A percentile compares a stretch with the other conserved stretches of the same genome.
Evolutionary conservation across 352 stramenopile species (phyloP).

Genomic region (Pythium rhizo-oryzae): DNA sequence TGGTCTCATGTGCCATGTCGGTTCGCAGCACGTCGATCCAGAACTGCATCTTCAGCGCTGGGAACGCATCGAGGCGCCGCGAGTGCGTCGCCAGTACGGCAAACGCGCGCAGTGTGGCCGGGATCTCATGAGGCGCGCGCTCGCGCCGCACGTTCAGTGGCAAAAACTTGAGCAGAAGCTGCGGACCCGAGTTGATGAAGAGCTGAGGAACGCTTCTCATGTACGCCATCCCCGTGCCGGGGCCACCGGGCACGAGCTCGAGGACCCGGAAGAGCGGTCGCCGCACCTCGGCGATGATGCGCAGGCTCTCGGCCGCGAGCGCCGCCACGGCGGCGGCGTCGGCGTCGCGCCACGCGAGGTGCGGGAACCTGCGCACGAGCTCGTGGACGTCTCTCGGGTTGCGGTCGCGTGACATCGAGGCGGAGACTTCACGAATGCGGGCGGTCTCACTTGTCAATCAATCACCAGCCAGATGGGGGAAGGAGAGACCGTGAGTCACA

Average conservation of each 20-base stretch:
- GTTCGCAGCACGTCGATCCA: slow-evolving; percentile 10
- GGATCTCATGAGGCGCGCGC: background rate
- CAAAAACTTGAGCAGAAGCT: background rate
- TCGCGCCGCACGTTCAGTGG: background rate
- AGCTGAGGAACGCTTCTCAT: background rate
- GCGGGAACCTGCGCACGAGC: background rate
- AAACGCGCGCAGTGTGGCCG: background rate
- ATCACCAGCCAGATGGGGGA: too few species aligned
- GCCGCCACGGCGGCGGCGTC: background rate
- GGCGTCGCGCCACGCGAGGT: background rate
- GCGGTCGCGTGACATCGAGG: too few species aligned
- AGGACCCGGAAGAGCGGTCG: background rate
- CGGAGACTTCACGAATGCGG: too few species aligned
- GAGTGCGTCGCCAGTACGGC: background rate
- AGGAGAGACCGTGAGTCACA: too few species aligned
- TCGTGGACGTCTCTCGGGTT: too few species aligned
- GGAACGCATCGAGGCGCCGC: slow-evolving; percentile 8
- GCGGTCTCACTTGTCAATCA: too few species aligned
- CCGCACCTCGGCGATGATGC: background rate
- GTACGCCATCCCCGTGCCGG: background rate
- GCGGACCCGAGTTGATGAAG: background rate
- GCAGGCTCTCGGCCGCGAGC: background rate
- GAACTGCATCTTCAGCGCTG: slow-evolving; percentile 15
- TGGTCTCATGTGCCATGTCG: background rate
- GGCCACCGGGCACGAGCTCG: slow-evolving; percentile 11